These are phyloP conservation scores for Pholiota molesta DNA, from an alignment of 768 basidiomycete species.

Conservation along the genomic window DNA sequence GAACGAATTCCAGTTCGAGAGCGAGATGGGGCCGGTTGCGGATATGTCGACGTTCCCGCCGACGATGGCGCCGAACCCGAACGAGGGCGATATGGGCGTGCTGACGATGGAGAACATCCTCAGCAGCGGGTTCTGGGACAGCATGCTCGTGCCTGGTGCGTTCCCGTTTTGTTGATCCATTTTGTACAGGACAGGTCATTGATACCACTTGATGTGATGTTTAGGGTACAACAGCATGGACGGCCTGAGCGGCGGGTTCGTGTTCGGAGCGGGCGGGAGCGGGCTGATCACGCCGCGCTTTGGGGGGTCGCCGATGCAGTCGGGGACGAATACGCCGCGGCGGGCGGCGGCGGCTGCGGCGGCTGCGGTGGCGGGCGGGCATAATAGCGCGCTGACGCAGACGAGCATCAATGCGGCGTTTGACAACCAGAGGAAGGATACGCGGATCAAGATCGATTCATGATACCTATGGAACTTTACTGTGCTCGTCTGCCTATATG, in stretches of 20 bases:
- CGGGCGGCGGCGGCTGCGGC: constrained; percentile 20
- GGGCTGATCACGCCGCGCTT: constrained; percentile 80
- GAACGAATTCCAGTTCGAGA: constrained; percentile 69
- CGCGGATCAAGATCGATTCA: constrained; percentile 35
- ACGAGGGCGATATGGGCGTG: constrained; percentile 32
- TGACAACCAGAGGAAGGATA: constrained; percentile 32
- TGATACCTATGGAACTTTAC: constrained; percentile 13
- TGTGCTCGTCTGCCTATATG: neutral
- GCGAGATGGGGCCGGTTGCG: constrained; percentile 84
- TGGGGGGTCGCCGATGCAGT: constrained; percentile 60
- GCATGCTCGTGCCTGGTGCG: constrained; percentile 71
- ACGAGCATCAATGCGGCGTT: constrained; percentile 52
- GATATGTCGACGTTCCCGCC: constrained; percentile 88
- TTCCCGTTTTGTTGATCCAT: neutral
- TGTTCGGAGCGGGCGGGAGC: constrained; percentile 82
- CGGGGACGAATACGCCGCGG: constrained; percentile 54
- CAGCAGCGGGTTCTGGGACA: constrained; percentile 85
- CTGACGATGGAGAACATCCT: constrained; percentile 86
- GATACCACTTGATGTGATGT: constrained; percentile 3
- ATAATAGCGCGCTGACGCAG: constrained; percentile 39
- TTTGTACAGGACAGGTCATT: neutral
- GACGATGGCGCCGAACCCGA: constrained; percentile 68
- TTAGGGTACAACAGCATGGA: constrained; percentile 75
- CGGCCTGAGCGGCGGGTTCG: constrained; percentile 83
- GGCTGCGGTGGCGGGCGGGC: constrained; percentile 2